Evolutionary conservation across 768 basidiomycete species (phyloP).

Genomic region (Fibroporia radiculosa): DNA sequence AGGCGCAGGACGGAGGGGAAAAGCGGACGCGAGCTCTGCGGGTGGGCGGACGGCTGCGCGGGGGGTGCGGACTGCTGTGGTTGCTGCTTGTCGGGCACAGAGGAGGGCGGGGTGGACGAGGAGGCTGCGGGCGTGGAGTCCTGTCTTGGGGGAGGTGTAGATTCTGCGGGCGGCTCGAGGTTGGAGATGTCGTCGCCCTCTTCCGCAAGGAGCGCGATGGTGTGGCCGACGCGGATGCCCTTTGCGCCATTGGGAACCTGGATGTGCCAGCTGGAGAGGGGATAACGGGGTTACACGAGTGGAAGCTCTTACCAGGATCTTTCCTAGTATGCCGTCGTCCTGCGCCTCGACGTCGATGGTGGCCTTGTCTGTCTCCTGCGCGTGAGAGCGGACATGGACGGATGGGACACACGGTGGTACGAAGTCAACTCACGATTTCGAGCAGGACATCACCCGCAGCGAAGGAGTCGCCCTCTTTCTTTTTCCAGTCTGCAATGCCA

Average conservation of each 20-base stretch:
- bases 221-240: conserved; percentile 77
- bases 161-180: conserved; percentile 53
- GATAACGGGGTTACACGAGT: neutral
- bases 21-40: conserved; percentile 58
- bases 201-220: conserved; percentile 90
- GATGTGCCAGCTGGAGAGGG: neutral
- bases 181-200: conserved; percentile 93
- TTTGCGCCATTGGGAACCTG: conserved; percentile 76
- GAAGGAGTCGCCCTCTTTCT: conserved; percentile 76
- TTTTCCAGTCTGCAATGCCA: conserved; percentile 87
- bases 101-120: conserved; percentile 15
- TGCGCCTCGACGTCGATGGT: conserved; percentile 99
- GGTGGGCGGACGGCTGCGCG: conserved; percentile 17
- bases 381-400: neutral
- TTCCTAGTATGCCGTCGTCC: conserved; percentile 91
- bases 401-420: neutral
- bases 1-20: conserved; percentile 90
- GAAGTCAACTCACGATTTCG: conserved; percentile 64
- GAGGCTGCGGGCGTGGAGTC: conserved; percentile 12
- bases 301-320: conserved; percentile 63
- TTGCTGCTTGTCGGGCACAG: conserved; percentile 4
- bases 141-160: conserved; percentile 15
- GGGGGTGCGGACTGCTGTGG: conserved; percentile 3
- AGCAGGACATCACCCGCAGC: conserved; percentile 76
- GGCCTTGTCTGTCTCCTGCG: conserved; percentile 88